phyloP scores from a whole-genome alignment of 495 filamentous ascomycete species.

The Penicillium ucsense region DNA sequence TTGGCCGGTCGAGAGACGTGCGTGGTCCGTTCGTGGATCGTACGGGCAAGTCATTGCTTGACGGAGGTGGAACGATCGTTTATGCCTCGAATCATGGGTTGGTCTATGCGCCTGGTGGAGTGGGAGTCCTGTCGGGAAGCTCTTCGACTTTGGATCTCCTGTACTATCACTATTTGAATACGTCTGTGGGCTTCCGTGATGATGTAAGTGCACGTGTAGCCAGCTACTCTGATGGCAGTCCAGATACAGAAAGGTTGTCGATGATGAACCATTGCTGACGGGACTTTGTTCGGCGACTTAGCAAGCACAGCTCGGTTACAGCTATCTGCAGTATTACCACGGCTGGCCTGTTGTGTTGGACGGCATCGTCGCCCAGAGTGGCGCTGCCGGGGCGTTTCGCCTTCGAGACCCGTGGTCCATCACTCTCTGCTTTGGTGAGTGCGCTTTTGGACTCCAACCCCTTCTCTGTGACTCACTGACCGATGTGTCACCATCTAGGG shows the following conservation, averaged over 20 bases:
- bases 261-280: not conserved
- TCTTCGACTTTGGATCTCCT: slow-evolving; percentile 28
- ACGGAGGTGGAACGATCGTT: slow-evolving; percentile 34
- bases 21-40: slow-evolving; percentile 36
- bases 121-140: slow-evolving; percentile 28
- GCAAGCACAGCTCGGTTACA: slow-evolving; percentile 39
- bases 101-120: slow-evolving; percentile 39
- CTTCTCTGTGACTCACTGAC: too few relatives aligned
- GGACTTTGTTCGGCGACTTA: slow-evolving; percentile 1
- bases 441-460: not conserved
- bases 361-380: not conserved
- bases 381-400: not conserved
- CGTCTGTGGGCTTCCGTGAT: slow-evolving; percentile 28
- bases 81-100: slow-evolving; percentile 37
- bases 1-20: slow-evolving; percentile 28
- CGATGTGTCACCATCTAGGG: too few relatives aligned
- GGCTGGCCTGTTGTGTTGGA: slow-evolving; percentile 32
- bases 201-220: slow-evolving; percentile 15
- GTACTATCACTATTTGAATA: slow-evolving; percentile 43
- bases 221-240: too few relatives aligned
- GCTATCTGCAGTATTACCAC: slow-evolving; percentile 30
- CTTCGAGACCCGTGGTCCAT: slow-evolving; percentile 5
- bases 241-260: too few relatives aligned
- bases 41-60: slow-evolving; percentile 14
- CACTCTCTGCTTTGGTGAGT: slow-evolving; percentile 7